These are phyloP conservation scores for Seminavis robusta DNA, from an alignment of 108 stramenopile species.

Conservation along the genomic window DNA sequence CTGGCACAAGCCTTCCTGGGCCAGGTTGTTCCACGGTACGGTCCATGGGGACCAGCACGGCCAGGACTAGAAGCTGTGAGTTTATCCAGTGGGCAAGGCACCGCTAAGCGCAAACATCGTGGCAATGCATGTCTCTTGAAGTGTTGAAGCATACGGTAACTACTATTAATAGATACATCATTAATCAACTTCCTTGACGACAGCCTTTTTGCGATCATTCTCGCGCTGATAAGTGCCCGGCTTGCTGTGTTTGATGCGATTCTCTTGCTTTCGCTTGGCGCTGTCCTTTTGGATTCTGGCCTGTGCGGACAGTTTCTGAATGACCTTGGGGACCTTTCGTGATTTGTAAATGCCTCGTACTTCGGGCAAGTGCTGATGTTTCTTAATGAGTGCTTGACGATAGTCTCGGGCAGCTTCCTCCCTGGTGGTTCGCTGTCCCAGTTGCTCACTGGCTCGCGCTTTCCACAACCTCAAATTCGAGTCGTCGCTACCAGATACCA, in stretches of 20 bases:
- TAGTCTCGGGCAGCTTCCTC: slow-evolving; percentile 89
- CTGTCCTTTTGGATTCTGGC: slow-evolving; percentile 88
- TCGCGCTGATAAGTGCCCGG: slow-evolving; percentile 60
- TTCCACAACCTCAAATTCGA: slow-evolving; percentile 98
- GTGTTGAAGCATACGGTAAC: no score
- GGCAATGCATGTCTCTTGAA: no score
- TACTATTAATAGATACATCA: slow-evolving; percentile 7
- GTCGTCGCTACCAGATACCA: slow-evolving; percentile 96
- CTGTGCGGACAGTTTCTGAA: slow-evolving; percentile 87
- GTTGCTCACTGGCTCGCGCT: slow-evolving; percentile 85
- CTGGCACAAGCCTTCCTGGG: no score
- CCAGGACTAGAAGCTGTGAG: no score
- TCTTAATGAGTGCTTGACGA: slow-evolving; percentile 79
- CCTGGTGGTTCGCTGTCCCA: slow-evolving; percentile 81
- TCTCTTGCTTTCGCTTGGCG: slow-evolving; percentile 85
- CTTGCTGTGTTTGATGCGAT: slow-evolving; percentile 79
- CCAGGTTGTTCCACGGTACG: no score
- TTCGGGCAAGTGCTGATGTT: slow-evolving; percentile 91
- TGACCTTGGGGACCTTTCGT: slow-evolving; percentile 87
- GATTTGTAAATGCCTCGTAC: slow-evolving; percentile 85
- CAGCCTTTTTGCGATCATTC: slow-evolving; percentile 66
- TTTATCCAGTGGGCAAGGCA: no score
- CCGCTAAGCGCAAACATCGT: no score
- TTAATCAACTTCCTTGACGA: slow-evolving; percentile 77
- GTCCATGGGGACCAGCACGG: no score